Percentiles rank a stretch among this genome's conserved stretches.
These are phyloP conservation scores for Xylaria bambusicola DNA, from an alignment of 495 filamentous ascomycete species.

Conservation along the genomic window DNA sequence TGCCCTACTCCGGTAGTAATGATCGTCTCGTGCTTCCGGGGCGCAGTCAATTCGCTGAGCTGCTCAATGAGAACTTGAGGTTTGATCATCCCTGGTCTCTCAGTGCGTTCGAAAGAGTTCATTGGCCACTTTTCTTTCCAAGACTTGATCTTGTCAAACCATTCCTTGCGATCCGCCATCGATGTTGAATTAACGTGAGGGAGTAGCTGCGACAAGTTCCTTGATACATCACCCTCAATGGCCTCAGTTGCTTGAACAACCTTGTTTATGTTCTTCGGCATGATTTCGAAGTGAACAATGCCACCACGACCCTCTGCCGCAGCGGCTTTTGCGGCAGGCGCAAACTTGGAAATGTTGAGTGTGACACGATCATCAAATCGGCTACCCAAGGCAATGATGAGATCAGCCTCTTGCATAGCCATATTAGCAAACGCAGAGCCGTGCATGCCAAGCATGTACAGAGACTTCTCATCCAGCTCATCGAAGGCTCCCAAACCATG, in stretches of 20 bases:
- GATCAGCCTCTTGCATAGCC: slow-evolving; percentile 75
- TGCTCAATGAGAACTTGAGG: slow-evolving; percentile 85
- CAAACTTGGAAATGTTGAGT: slow-evolving; percentile 63
- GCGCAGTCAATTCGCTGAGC: slow-evolving; percentile 70
- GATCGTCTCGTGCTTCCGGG: slow-evolving; percentile 75
- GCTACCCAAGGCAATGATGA: slow-evolving; percentile 74
- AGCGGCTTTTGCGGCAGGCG: slow-evolving; percentile 65
- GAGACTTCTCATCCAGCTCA: slow-evolving; percentile 71
- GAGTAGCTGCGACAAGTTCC: slow-evolving; percentile 72
- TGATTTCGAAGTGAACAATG: slow-evolving; percentile 79
- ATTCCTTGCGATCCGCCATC: slow-evolving; percentile 69
- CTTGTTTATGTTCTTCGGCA: slow-evolving; percentile 89
- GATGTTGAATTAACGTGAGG: slow-evolving; percentile 61
- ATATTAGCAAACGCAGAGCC: slow-evolving; percentile 78
- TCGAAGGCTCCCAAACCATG: slow-evolving; percentile 79
- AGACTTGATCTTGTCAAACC: slow-evolving; percentile 82
- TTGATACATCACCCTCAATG: slow-evolving; percentile 70
- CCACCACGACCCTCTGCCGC: slow-evolving; percentile 71
- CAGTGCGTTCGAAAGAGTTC: slow-evolving; percentile 69
- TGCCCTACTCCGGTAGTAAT: slow-evolving; percentile 93
- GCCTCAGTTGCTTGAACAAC: slow-evolving; percentile 81
- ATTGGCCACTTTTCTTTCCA: slow-evolving; percentile 90
- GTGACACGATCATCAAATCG: slow-evolving; percentile 83
- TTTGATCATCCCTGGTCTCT: slow-evolving; percentile 73
- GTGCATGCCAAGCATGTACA: slow-evolving; percentile 86